Conservation (phyloP, 2,329 filamentous ascomycete genomes). For the Claviceps purpurea region DNA sequence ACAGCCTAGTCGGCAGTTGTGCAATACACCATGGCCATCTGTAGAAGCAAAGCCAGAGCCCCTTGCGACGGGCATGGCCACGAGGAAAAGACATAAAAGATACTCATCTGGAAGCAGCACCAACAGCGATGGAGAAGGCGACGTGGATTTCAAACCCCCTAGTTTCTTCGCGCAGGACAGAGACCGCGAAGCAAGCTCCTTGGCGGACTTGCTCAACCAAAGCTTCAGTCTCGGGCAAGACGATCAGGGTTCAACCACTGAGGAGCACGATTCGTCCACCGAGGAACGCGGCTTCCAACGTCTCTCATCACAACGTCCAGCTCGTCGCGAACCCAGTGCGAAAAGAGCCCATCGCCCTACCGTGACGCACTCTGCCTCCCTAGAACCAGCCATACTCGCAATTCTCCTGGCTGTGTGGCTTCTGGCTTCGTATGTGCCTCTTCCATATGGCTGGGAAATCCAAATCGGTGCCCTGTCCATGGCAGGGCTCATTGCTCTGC, state of each 20-base stretch:
- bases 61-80: conserved; percentile 28
- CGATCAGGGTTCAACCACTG: conserved; percentile 9
- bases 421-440: conserved; percentile 6
- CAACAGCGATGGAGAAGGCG: conserved; percentile 5
- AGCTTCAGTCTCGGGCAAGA: conserved; percentile 28
- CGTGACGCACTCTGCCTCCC: not conserved
- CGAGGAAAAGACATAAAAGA: conserved; percentile 10
- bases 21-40: conserved; percentile 47
- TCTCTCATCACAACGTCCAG: not conserved
- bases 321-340: not conserved
- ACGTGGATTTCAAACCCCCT: conserved; percentile 42
- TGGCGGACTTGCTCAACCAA: conserved; percentile 31
- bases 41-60: conserved; percentile 31
- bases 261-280: conserved; percentile 4
- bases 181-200: conserved; percentile 23
- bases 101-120: conserved; percentile 1
- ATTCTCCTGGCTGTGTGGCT: conserved; percentile 16
- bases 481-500: conserved; percentile 18
- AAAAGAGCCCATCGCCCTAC: not conserved
- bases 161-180: conserved; percentile 41
- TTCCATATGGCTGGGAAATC: conserved; percentile 14
- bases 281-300: not conserved
- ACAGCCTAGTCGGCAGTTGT: conserved; percentile 47
- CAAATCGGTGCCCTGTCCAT: conserved; percentile 15
- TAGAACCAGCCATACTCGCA: conserved; percentile 12